Conservation (phyloP, 2,329 filamentous ascomycete genomes). For the Cadophora luteo-olivacea region DNA sequence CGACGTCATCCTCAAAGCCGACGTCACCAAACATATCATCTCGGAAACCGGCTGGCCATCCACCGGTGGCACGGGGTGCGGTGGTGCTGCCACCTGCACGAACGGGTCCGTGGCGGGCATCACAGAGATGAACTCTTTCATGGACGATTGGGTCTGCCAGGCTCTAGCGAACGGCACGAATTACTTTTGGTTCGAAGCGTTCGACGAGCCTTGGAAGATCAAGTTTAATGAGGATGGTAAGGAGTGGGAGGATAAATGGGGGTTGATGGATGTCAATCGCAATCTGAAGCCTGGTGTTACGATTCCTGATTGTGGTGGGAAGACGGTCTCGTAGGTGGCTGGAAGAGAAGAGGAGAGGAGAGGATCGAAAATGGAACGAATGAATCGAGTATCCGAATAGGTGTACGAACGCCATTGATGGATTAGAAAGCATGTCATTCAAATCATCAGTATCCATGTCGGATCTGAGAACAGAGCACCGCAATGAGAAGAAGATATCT, state of each 20-base stretch:
- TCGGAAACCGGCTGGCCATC: constrained; percentile 93
- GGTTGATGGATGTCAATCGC: constrained; percentile 83
- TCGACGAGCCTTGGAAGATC: constrained; percentile 96
- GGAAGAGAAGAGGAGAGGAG: too few species aligned
- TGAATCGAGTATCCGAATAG: too few species aligned
- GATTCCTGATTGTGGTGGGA: constrained; percentile 86
- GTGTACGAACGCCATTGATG: too few species aligned
- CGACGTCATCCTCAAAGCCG: constrained; percentile 67
- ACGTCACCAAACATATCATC: constrained; percentile 75
- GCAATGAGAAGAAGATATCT: too few species aligned
- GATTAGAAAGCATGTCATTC: too few species aligned
- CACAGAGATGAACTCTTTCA: constrained; percentile 82
- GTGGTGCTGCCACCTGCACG: constrained; percentile 61
- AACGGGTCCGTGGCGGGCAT: constrained; percentile 79
- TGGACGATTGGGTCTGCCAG: constrained; percentile 84
- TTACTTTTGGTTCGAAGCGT: constrained; percentile 98
- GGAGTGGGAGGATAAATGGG: constrained; percentile 96
- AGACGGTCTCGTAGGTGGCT: constrained; percentile 46
- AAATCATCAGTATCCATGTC: too few species aligned
- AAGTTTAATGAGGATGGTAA: constrained; percentile 70
- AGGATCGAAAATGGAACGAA: too few species aligned
- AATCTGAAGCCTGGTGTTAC: constrained; percentile 83
- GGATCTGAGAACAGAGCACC: too few species aligned
- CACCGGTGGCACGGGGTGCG: constrained; percentile 80
- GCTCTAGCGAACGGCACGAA: constrained; percentile 82